Base-by-base conservation (phyloP, 805 yeast genomes). In the Candida nitratophila region DNA sequence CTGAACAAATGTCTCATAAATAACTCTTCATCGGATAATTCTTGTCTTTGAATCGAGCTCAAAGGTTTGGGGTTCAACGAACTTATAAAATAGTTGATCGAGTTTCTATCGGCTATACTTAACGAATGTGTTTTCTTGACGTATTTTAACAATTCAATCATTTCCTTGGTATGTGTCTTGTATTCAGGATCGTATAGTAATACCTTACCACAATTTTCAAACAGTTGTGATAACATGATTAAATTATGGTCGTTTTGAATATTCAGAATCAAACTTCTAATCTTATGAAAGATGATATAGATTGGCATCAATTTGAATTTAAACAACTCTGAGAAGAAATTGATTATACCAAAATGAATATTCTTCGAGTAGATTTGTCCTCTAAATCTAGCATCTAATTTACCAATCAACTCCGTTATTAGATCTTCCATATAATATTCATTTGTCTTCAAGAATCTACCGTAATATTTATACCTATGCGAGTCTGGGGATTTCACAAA, bases 251-350 rank as follows among this genome's bases (percentile, higher is more conserved):
- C 71, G 0, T 72, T 68, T 6, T 73, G 68, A 17, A 73, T 54
- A 42, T 74, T 73, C 44, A 77, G 54, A 2, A 84, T 74, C 50
- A 86, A 64, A 1, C 72, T 64, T 52, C 87, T 70, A 39, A 89
- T 71, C 56, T 83, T 84, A 60, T 88, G 90, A 57, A 87, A 83
- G 12, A 82, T 68, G 46, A 82, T 70, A 59, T 79, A 81, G n/a
- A 71, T 65, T 0, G 95, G 91, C 15, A 88, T 69, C 47, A 88
- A 60, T 51, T 75, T 78, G 59, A 89, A 89, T 56, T 86, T 87
- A 29, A 83, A 76, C 64, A 89, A 66, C 55, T 90, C 96, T 40
- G 79, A 67, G 50, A 86, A 80, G 51, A 85, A 83, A 20, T 73
- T 69, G 32, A 86, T 73, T 50, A 73, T 77, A 50, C 70, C 73